Conservation (phyloP, 176 grass and related monocot genomes). For the Panicum miliaceum region DNA sequence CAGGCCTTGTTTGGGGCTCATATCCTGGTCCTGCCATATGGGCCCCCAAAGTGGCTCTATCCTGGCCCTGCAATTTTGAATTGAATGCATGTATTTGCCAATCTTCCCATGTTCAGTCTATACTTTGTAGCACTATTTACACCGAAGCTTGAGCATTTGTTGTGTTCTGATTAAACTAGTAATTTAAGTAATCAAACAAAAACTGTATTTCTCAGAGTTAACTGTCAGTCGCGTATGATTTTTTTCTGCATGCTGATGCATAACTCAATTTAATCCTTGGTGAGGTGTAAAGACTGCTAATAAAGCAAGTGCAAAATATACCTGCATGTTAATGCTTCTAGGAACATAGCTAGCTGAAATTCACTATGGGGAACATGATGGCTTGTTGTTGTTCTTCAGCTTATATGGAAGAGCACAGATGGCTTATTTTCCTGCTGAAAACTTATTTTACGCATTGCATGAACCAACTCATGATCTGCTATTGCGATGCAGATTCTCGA, state of each 20-base stretch:
- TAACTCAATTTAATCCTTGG: background rate
- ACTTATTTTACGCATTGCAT: background rate
- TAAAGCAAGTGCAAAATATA: background rate
- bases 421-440: background rate
- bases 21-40: background rate
- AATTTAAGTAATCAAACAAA: background rate
- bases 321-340: background rate
- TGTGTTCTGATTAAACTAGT: slow-evolving; percentile 8
- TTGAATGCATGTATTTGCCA: background rate
- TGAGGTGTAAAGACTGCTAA: background rate
- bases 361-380: background rate
- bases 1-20: background rate
- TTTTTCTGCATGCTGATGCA: background rate
- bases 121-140: background rate
- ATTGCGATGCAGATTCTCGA: slow-evolving; percentile 70
- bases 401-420: background rate
- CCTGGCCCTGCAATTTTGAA: background rate
- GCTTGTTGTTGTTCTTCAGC: background rate
- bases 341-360: background rate
- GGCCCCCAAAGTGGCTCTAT: background rate
- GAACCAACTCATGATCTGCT: background rate
- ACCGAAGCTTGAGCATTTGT: background rate
- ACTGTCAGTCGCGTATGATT: background rate
- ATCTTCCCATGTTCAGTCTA: background rate
- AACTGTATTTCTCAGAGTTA: background rate